Evolutionary conservation across 257 asterid genomes (phyloP), one percentile per base, ranked within the genome.

Genomic region (Primulina tabacum): DNA sequence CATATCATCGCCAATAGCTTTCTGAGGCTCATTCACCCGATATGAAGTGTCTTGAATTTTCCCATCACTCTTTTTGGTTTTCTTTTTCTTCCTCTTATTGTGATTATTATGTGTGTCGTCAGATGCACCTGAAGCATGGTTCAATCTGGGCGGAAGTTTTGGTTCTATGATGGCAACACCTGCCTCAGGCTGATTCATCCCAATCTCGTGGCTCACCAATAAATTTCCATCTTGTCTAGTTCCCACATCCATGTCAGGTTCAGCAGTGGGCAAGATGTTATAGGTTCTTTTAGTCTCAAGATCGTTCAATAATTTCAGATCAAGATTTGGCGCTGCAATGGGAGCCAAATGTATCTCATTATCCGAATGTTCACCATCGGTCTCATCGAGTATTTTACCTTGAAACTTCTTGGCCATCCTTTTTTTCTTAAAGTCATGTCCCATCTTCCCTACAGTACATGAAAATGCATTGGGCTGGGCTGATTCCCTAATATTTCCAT

Each of bases 11-110:
- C 74, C 83, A 75, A 7, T 75, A 52, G n/a, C 53, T 12, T 76
- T 70, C 32, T 75, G 28, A 77, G 18, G 53, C 40, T 30, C 47
- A 6, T 64, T 84, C 71, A 71, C 77, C 52, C 38, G 6, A 12
- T 59, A 73, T 60, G 71, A 67, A 69, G 65, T 56, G 67, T 71
- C 82, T 78, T 65, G 83, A 53, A 71, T 56, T 56, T 71, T 57
- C 37, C 70, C 77, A 68, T 64, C 73, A 61, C 78, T 64, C 71
- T 75, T 76, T 79, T 38, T 70, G 52, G 26, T 26, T 79, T 67
- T 80, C 78, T 66, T 84, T 76, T 71, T 89, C 80, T 76, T 86
- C 79, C 61, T 71, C 80, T 75, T 79, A 29, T 7, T 75, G 65
- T 78, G 77, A 80, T 55, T 68, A 64, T 82, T 55, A 62, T 78